These are phyloP conservation scores for Candida nanaspora DNA, from an alignment of 805 yeast genomes.

Conservation along the genomic window DNA sequence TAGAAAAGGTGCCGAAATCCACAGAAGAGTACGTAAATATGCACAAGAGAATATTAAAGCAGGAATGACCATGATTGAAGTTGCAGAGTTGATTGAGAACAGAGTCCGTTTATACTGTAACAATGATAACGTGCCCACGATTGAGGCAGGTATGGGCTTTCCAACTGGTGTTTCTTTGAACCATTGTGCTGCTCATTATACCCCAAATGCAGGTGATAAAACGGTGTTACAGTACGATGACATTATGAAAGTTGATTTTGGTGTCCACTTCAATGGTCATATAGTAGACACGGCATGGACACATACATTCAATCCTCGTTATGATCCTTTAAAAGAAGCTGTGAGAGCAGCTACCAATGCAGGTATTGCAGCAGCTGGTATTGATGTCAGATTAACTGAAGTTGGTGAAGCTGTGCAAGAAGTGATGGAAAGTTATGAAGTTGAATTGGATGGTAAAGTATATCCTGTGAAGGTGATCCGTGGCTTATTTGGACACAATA, in stretches of 20 bases:
- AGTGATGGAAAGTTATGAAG: constrained; percentile 86
- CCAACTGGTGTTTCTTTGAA: constrained; percentile 96
- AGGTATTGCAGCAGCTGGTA: constrained; percentile 74
- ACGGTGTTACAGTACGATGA: constrained; percentile 76
- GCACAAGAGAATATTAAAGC: constrained; percentile 73
- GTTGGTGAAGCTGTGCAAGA: constrained; percentile 91
- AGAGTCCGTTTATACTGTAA: constrained; percentile 69
- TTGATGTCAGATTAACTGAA: constrained; percentile 86
- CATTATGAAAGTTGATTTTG: constrained; percentile 94
- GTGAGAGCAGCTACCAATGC: constrained; percentile 92
- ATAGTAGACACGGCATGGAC: constrained; percentile 96
- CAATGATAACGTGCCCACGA: constrained; percentile 48
- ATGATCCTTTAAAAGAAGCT: constrained; percentile 74
- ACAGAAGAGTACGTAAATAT: constrained; percentile 80
- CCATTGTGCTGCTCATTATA: constrained; percentile 95
- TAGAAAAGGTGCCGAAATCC: constrained; percentile 95
- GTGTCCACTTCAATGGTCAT: constrained; percentile 92
- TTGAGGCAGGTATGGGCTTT: constrained; percentile 87
- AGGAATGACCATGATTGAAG: constrained; percentile 86
- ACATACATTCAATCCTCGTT: constrained; percentile 75
- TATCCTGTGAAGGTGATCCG: constrained; percentile 84
- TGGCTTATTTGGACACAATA: constrained; percentile 92
- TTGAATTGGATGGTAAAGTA: constrained; percentile 79
- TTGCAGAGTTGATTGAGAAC: constrained; percentile 85
- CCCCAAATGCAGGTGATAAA: constrained; percentile 93